These are phyloP conservation scores for Fennellomyces sp. DNA, from an alignment of 371 early-diverging fungal species.

Conservation along the genomic window DNA sequence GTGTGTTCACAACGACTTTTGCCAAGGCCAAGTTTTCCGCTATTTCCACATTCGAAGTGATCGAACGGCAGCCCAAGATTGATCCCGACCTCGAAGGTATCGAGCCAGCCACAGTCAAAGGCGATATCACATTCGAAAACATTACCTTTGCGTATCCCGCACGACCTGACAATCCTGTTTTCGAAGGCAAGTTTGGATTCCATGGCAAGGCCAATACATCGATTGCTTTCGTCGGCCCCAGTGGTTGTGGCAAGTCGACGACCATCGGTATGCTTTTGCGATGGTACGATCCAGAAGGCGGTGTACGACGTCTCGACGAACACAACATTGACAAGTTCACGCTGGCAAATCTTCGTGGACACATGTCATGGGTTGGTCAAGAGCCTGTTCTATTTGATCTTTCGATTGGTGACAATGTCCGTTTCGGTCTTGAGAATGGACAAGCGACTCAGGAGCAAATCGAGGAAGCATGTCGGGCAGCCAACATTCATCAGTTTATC, in stretches of 20 bases:
- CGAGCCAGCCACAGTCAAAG: conserved; percentile 20
- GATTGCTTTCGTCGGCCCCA: conserved; percentile 61
- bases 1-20: conserved; percentile 54
- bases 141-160: conserved; percentile 80
- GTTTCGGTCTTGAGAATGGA: conserved; percentile 52
- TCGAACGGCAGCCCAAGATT: conserved; percentile 69
- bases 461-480: conserved; percentile 41
- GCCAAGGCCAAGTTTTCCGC: conserved; percentile 79
- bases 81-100: conserved; percentile 53
- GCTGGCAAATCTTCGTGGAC: conserved; percentile 46
- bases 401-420: conserved; percentile 79
- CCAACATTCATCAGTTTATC: conserved; percentile 77
- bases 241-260: conserved; percentile 56
- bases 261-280: conserved; percentile 78
- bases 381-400: conserved; percentile 80
- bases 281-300: conserved; percentile 72
- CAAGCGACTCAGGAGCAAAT: conserved; percentile 47
- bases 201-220: conserved; percentile 66
- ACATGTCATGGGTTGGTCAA: conserved; percentile 80
- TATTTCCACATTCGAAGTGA: conserved; percentile 59
- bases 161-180: conserved; percentile 69
- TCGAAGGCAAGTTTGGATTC: conserved; percentile 66
- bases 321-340: conserved; percentile 58
- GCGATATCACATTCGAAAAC: conserved; percentile 44
- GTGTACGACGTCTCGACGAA: conserved; percentile 63